phyloP scores from a whole-genome alignment of 495 filamentous ascomycete species.

The Saxophila tyrrhenica region DNA sequence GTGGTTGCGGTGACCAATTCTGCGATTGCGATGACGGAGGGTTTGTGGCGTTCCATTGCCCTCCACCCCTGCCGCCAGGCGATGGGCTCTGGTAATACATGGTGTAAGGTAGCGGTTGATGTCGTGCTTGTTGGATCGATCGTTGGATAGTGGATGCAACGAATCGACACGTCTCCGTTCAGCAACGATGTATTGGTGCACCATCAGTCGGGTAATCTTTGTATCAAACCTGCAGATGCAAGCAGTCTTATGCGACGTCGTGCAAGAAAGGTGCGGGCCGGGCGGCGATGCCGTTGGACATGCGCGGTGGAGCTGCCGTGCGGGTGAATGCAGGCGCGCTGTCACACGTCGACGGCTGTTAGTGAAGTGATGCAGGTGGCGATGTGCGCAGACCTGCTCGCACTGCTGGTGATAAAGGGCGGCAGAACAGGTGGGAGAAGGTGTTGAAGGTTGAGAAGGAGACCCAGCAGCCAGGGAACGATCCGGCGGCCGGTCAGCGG shows the following conservation, averaged over 20 bases:
- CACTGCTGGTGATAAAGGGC: background rate
- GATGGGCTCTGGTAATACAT: background rate
- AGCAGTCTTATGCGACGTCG: background rate
- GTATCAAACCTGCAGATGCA: background rate
- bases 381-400: background rate
- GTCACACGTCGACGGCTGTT: background rate
- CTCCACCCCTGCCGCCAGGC: background rate
- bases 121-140: background rate
- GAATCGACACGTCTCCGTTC: background rate
- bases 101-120: background rate
- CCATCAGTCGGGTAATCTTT: background rate
- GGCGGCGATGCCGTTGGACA: conserved; percentile 2
- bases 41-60: background rate
- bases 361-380: background rate
- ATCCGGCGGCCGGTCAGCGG: conserved; percentile 5
- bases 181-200: background rate
- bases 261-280: background rate
- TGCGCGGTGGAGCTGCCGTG: background rate
- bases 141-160: background rate
- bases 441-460: conserved; percentile 5
- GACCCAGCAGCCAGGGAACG: conserved; percentile 11
- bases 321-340: background rate
- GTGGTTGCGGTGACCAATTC: conserved; percentile 20
- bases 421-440: conserved; percentile 9
- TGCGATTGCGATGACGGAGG: background rate